A percentile compares a stretch with the other conserved stretches of the same genome.
Conservation (phyloP, 805 yeast genomes). For the Yarrowia porcina region DNA sequence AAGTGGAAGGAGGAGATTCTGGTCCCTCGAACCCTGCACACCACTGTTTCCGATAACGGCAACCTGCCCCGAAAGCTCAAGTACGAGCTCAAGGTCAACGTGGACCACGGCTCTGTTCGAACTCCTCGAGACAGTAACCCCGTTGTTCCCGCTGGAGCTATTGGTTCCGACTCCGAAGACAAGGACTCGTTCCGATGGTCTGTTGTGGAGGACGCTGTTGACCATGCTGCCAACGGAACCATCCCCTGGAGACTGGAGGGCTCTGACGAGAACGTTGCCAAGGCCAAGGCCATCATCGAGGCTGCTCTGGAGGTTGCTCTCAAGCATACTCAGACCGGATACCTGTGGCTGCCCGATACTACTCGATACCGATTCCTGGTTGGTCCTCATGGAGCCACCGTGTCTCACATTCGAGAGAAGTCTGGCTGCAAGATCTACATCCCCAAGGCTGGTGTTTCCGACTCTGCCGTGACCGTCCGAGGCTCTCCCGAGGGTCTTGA, state of each 20-base stretch:
- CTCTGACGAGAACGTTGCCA: constrained; percentile 46
- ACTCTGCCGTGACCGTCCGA: constrained; percentile 55
- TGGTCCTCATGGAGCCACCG: constrained; percentile 72
- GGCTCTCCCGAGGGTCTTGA: constrained; percentile 58
- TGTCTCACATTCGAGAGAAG: constrained; percentile 57
- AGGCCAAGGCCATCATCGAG: constrained; percentile 53
- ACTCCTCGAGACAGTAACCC: constrained; percentile 43
- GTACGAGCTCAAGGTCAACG: constrained; percentile 52
- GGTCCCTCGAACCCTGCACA: constrained; percentile 57
- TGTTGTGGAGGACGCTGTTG: constrained; percentile 39
- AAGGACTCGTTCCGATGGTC: constrained; percentile 46
- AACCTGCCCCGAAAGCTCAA: constrained; percentile 55
- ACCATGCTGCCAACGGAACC: constrained; percentile 33
- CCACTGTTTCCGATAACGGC: constrained; percentile 65
- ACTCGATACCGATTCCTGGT: constrained; percentile 58
- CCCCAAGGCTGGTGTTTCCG: constrained; percentile 51
- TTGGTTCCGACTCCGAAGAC: constrained; percentile 42
- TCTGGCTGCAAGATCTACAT: constrained; percentile 59
- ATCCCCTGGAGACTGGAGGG: constrained; percentile 61
- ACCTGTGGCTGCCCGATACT: constrained; percentile 57
- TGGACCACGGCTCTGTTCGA: constrained; percentile 37
- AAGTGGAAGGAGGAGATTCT: constrained; percentile 50
- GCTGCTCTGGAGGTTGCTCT: constrained; percentile 49
- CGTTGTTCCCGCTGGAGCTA: constrained; percentile 46
- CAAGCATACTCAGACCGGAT: constrained; percentile 51